Conservation (phyloP, 441 rosid genomes). For the Pelargonium myrrhifolium region DNA sequence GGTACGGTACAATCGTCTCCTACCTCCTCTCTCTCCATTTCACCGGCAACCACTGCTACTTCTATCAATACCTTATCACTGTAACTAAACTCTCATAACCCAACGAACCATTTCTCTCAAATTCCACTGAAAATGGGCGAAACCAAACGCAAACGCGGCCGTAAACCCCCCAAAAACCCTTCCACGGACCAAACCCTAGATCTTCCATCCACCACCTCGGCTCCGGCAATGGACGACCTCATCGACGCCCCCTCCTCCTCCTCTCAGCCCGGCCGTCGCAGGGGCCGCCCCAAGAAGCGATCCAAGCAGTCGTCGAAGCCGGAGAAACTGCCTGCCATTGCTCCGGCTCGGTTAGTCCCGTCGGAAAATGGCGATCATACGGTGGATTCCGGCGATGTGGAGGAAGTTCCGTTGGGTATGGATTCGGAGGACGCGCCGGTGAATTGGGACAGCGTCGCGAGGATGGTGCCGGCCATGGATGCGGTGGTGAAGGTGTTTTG, state of each 20-base stretch:
- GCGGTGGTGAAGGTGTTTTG: conserved; percentile 89
- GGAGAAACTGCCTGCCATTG: conserved; percentile 21
- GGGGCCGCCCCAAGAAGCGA: conserved; percentile 32
- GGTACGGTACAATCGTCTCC: too few relatives aligned
- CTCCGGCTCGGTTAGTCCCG: not conserved
- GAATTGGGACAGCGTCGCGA: conserved; percentile 2
- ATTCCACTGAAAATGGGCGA: conserved; percentile 16
- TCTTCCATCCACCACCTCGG: conserved; percentile 19
- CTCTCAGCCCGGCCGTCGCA: conserved; percentile 16
- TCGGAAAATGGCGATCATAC: not conserved
- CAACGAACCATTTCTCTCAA: too few relatives aligned
- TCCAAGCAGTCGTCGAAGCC: conserved; percentile 21
- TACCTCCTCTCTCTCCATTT: too few relatives aligned
- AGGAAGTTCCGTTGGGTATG: conserved; percentile 7
- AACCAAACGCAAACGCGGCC: conserved; percentile 34
- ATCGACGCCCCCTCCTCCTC: conserved; percentile 1
- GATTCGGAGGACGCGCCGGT: conserved; percentile 12
- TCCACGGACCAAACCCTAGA: conserved; percentile 29
- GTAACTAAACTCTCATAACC: too few relatives aligned
- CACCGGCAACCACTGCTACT: too few relatives aligned
- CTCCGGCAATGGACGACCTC: conserved; percentile 24
- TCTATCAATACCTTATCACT: too few relatives aligned
- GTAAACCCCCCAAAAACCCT: conserved; percentile 35
- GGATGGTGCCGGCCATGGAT: conserved; percentile 78
- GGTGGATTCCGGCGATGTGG: conserved; percentile 10